Conservation (phyloP, 1,284 basidiomycete genomes). For the Sanghuangporus baumii region DNA sequence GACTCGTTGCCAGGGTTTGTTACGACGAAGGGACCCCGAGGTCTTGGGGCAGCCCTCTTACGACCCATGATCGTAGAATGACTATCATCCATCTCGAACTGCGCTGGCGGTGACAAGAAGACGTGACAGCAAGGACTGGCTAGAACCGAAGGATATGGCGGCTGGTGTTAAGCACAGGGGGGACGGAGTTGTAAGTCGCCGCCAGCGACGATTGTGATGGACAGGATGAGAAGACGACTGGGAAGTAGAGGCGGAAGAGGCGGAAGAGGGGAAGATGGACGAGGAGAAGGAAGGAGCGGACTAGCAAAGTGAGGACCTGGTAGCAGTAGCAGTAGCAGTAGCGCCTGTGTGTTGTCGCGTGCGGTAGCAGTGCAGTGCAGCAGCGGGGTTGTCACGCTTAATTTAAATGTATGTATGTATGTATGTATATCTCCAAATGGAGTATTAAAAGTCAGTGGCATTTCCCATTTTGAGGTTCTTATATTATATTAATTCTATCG, state of each 20-base stretch:
- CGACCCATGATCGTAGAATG: conserved; percentile 7
- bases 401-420: no score
- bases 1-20: conserved; percentile 19
- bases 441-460: background rate
- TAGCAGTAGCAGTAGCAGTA: background rate
- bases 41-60: conserved; percentile 6
- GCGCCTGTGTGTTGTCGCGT: no score
- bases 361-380: background rate
- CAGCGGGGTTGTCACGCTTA: background rate
- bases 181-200: background rate
- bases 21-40: conserved; percentile 17
- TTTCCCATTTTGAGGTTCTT: background rate
- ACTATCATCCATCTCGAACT: background rate
- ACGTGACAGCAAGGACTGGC: background rate
- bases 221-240: background rate
- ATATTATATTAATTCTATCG: no score
- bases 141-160: background rate
- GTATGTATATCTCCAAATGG: background rate
- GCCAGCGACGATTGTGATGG: background rate
- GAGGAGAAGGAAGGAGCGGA: background rate
- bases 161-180: background rate
- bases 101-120: background rate
- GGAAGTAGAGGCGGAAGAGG: background rate
- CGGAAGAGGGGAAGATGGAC: background rate
- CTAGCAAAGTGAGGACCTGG: background rate